phyloP scores from a whole-genome alignment of 148 eudicot genomes.

The Drosera capensis region DNA sequence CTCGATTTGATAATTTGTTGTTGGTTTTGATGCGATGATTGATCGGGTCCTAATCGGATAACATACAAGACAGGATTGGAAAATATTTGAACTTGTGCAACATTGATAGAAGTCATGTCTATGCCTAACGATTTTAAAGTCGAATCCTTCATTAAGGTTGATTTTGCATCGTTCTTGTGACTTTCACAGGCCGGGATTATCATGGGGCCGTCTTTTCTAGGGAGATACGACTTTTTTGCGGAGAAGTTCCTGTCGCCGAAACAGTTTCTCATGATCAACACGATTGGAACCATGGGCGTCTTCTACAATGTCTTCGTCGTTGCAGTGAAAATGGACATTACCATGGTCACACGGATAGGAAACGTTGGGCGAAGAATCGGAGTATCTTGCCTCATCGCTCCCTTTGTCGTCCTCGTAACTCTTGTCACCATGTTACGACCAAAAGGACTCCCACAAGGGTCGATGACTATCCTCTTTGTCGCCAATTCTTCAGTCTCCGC shows the following conservation, averaged over 20 bases:
- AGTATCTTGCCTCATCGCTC: not conserved
- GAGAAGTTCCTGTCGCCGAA: not conserved
- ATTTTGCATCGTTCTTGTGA: no score
- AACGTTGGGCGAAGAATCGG: not conserved
- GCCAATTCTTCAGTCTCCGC: slow-evolving; percentile 7
- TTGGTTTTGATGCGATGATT: no score
- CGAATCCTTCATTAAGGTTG: no score
- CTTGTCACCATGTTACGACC: slow-evolving; percentile 4
- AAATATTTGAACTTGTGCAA: no score
- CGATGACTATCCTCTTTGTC: not conserved
- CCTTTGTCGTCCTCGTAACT: not conserved
- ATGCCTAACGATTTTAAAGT: no score
- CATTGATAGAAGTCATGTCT: no score
- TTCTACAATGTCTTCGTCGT: not conserved
- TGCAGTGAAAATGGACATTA: not conserved
- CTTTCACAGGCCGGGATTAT: slow-evolving; percentile 2
- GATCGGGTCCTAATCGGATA: no score
- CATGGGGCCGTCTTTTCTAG: slow-evolving; percentile 2
- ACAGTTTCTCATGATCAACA: not conserved
- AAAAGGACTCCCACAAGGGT: not conserved
- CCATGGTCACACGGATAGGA: not conserved
- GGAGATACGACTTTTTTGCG: not conserved
- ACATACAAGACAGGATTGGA: no score
- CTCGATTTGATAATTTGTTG: no score
- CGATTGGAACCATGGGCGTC: not conserved